Evolutionary conservation across 257 asterid genomes (phyloP).

Genomic region (Lycium ferocissimum): DNA sequence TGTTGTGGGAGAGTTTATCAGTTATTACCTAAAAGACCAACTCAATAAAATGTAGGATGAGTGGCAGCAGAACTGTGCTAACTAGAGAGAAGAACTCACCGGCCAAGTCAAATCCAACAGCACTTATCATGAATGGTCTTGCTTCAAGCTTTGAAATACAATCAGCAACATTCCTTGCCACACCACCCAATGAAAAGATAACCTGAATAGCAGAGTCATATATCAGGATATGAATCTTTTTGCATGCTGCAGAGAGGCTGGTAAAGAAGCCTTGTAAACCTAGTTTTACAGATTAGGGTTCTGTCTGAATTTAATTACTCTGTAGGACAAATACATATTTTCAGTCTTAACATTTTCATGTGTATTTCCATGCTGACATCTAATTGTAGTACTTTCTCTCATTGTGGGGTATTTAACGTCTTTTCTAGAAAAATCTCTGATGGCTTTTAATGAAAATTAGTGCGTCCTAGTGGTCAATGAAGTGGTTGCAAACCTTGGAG

Average conservation of each 20-base stretch:
- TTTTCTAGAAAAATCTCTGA: neutral
- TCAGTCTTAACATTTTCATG: neutral
- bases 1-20: neutral
- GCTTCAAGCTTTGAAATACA: slow-evolving; percentile 95
- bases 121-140: slow-evolving; percentile 87
- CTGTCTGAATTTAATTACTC: neutral
- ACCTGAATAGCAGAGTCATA: slow-evolving; percentile 57
- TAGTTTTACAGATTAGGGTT: slow-evolving; percentile 1
- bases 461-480: neutral
- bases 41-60: slow-evolving; percentile 1
- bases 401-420: neutral
- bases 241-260: neutral
- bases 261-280: neutral
- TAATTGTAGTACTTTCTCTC: neutral
- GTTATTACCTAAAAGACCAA: slow-evolving; percentile 21
- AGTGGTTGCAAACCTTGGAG: neutral
- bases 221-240: neutral
- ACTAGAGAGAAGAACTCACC: slow-evolving; percentile 47
- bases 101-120: slow-evolving; percentile 86
- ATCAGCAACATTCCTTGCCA: slow-evolving; percentile 93
- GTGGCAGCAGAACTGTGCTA: neutral
- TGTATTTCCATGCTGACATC: neutral
- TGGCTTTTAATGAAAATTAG: neutral
- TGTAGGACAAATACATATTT: neutral
- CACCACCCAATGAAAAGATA: slow-evolving; percentile 78